Evolutionary conservation across 257 asterid genomes (phyloP), one percentile per base, ranked within the genome.

Genomic region (Petunia secreta): DNA sequence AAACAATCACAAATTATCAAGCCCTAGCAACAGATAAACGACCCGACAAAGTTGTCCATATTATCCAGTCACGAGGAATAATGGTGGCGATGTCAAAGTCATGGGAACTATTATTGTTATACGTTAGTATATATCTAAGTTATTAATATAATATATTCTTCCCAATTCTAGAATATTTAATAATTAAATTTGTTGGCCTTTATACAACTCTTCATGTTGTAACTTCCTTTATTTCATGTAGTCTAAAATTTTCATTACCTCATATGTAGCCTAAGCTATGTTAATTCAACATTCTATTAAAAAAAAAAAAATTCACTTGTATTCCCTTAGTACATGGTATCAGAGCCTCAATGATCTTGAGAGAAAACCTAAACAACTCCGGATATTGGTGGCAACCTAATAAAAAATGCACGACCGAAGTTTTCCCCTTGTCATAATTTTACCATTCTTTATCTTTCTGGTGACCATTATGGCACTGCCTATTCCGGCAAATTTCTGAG

Each of bases 1-100:
- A 44, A 53, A 73, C 59, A 73, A 36, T 48, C 11, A 73, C 11
- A 48, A 71, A 50, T 50, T 41, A 13, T 66, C 74, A 66, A 66
- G 74, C 74, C 74, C 74, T 40, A 40, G 53, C 74, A 66, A 39
- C 6, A 13, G 52, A 66, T 66, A 40, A 66, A 66, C 14, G 39
- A 37, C 37, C 41, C 53, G 14, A 66, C 74, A 66, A 66, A 65
- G 15, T 66, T 40, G 14, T 39, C 53, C 53, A 2, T 16, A 63
- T 46, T 67, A 67, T 67, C 75, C n/a, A 67, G 39, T 67, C 75
- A 43, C 1, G 50, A n/a, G 55, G 75, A 38, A 67, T n/a, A 43
- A 46, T 25, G 25, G 44, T 46, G 59, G 77, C 55, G 46, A 46
- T 46, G 59, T 15, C 4, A 69, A 69, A 44, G n/a, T 40, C 37